phyloP scores from a whole-genome alignment of 495 filamentous ascomycete species.

The Parachaetomium inaequale region DNA sequence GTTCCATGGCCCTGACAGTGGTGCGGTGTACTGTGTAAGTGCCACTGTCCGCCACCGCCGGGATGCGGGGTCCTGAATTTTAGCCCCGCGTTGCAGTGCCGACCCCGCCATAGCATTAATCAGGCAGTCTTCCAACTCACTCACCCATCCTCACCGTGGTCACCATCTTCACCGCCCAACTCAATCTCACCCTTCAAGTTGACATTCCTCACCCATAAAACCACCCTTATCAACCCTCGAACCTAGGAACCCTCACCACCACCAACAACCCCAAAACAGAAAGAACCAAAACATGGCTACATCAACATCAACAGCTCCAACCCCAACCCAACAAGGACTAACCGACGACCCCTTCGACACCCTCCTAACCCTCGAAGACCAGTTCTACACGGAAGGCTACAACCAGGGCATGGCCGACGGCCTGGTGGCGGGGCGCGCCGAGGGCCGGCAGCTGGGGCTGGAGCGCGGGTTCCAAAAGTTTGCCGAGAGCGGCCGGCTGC shows the following conservation, averaged over 20 bases:
- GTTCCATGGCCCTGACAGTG: too few species aligned
- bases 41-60: not conserved
- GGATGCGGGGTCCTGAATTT: conserved; percentile 14
- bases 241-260: not conserved
- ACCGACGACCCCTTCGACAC: conserved; percentile 59
- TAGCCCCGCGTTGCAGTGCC: conserved; percentile 12
- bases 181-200: too few species aligned
- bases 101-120: conserved; percentile 9
- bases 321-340: not conserved
- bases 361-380: conserved; percentile 73
- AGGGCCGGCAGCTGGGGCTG: conserved; percentile 85
- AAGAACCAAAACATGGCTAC: not conserved
- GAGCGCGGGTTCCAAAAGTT: conserved; percentile 95
- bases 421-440: conserved; percentile 70
- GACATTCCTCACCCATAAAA: too few species aligned
- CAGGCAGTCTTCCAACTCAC: not conserved
- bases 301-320: not conserved
- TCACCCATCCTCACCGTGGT: not conserved
- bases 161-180: not conserved
- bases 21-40: too few species aligned
- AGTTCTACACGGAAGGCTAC: conserved; percentile 85
- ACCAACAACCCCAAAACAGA: not conserved
- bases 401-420: conserved; percentile 72
- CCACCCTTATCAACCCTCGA: too few species aligned
- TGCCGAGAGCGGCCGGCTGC: conserved; percentile 68